Evolutionary conservation across 371 early-diverging fungal species (phyloP).

Genomic region (Homolaphlyctis polyrhiza): DNA sequence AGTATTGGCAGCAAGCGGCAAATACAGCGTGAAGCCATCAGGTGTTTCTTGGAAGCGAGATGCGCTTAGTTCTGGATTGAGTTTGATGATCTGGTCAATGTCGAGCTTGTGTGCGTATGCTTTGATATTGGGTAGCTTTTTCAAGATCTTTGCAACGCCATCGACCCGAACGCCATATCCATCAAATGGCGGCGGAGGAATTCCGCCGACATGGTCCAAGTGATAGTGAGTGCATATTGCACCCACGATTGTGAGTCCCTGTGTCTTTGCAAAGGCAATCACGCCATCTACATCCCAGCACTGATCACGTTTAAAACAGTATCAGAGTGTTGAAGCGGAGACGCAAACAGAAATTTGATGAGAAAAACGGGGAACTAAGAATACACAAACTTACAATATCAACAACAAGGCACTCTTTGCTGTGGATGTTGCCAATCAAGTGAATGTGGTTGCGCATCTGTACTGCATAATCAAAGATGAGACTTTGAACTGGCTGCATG

Average conservation of each 20-base stretch:
- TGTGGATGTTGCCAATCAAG: conserved; percentile 59
- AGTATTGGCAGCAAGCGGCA: conserved; percentile 25
- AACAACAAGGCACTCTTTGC: conserved; percentile 67
- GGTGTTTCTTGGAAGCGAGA: conserved; percentile 59
- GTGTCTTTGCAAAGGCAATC: conserved; percentile 48
- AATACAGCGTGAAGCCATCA: conserved; percentile 50
- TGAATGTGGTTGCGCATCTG: conserved; percentile 83
- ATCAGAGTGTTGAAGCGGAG: not conserved
- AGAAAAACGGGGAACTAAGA: not conserved
- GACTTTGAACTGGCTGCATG: conserved; percentile 60
- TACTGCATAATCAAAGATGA: conserved; percentile 69
- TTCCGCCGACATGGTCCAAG: conserved; percentile 69
- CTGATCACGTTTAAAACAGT: conserved; percentile 9
- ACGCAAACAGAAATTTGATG: no score
- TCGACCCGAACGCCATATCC: conserved; percentile 70
- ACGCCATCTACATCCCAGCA: conserved; percentile 89
- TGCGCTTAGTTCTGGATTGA: conserved; percentile 53
- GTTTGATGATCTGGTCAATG: conserved; percentile 57
- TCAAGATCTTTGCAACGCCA: conserved; percentile 67
- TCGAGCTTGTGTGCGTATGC: conserved; percentile 74
- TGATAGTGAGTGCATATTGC: conserved; percentile 76
- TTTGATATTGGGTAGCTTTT: conserved; percentile 60
- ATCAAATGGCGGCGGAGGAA: conserved; percentile 80
- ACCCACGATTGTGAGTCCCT: conserved; percentile 63
- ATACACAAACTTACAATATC: conserved; percentile 66